Percentiles rank a stretch among this genome's conserved stretches.
These are phyloP conservation scores for Parafenestella ontariensis DNA, from an alignment of 2,329 filamentous ascomycete genomes.

Conservation along the genomic window DNA sequence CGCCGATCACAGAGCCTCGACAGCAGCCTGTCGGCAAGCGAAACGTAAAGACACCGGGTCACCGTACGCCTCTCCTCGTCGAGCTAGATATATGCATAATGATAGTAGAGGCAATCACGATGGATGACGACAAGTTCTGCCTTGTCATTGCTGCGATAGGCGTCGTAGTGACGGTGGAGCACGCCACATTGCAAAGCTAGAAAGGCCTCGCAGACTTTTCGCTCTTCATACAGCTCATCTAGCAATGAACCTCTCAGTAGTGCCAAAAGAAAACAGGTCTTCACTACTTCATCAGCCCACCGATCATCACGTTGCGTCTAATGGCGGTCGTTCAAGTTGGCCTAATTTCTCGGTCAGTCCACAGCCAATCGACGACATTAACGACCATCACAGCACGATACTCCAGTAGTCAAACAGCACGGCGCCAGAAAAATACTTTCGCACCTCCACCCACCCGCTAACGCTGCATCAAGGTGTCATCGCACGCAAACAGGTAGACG, in stretches of 20 bases:
- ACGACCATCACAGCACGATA: too few relatives aligned
- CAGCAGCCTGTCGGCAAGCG: neutral
- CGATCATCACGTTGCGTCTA: too few relatives aligned
- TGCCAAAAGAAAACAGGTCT: too few relatives aligned
- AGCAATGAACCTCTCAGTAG: too few relatives aligned
- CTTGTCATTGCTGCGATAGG: neutral
- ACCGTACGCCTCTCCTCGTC: neutral
- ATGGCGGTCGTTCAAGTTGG: neutral
- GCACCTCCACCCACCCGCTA: too few relatives aligned
- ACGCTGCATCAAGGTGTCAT: slow-evolving; percentile 14
- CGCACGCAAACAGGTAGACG: slow-evolving; percentile 6
- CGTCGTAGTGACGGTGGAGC: neutral
- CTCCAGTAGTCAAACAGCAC: too few relatives aligned
- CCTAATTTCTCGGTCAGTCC: too few relatives aligned
- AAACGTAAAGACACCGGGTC: neutral
- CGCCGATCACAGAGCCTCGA: neutral
- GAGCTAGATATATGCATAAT: neutral
- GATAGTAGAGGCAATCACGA: neutral
- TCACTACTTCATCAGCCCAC: too few relatives aligned
- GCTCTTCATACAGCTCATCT: too few relatives aligned
- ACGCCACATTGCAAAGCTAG: neutral
- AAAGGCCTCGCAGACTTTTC: neutral
- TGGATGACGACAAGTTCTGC: neutral
- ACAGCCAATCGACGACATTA: too few relatives aligned
- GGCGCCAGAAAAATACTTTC: too few relatives aligned